A percentile compares a stretch with the other conserved stretches of the same genome.
Evolutionary conservation across 768 basidiomycete genomes (phyloP).

Genomic region (Scleroderma bovista): DNA sequence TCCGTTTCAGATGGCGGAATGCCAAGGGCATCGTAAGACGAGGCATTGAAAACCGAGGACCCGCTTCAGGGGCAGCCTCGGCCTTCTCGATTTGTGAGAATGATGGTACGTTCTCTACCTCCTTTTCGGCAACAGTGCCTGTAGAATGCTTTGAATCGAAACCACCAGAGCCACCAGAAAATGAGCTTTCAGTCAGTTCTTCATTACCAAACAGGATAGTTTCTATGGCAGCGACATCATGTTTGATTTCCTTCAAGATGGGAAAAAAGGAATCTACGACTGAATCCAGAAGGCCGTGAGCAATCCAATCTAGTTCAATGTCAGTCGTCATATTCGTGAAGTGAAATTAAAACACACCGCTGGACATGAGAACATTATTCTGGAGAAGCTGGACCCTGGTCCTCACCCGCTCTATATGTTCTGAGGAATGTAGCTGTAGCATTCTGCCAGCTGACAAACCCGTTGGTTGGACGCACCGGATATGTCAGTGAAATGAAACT

Average conservation of each 20-base stretch:
- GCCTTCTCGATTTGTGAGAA: constrained; percentile 1
- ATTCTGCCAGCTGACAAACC: not conserved
- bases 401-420: constrained; percentile 74
- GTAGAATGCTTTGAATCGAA: not conserved
- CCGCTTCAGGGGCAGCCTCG: not conserved
- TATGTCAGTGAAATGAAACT: constrained; percentile 92
- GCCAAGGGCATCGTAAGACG: constrained; percentile 20
- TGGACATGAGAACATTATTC: constrained; percentile 59
- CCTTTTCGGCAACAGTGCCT: not conserved
- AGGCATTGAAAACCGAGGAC: constrained; percentile 19
- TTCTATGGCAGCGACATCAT: constrained; percentile 76
- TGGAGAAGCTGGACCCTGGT: constrained; percentile 64
- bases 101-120: not conserved
- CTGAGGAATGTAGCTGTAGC: constrained; percentile 28
- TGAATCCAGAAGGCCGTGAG: constrained; percentile 87
- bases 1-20: constrained; percentile 33
- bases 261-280: constrained; percentile 94
- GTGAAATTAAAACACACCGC: constrained; percentile 43
- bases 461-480: constrained; percentile 37
- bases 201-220: constrained; percentile 48
- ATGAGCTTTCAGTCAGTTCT: not conserved
- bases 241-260: constrained; percentile 72
- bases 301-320: constrained; percentile 73
- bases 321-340: not conserved
- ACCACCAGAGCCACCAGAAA: not conserved